Evolutionary conservation across 306 rosid genomes (phyloP).

Genomic region (cucumber (Cucumis sativus)): DNA sequence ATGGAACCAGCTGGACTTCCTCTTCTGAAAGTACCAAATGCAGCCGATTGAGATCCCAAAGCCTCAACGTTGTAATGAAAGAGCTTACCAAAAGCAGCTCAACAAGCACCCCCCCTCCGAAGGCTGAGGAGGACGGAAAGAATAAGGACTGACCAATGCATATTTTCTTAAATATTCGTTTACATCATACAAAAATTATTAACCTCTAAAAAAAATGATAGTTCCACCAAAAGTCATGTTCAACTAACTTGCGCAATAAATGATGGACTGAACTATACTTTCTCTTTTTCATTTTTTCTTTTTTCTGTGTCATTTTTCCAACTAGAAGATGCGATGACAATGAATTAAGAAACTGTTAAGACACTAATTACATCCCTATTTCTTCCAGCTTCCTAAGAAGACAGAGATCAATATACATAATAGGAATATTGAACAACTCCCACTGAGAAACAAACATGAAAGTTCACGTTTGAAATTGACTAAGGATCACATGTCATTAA

Average conservation of each 20-base stretch:
- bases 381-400: not conserved
- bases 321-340: not conserved
- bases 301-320: not conserved
- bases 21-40: no score
- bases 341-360: not conserved
- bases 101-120: no score
- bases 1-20: no score
- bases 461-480: not conserved
- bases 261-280: not conserved
- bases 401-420: not conserved
- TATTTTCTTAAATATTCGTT: not conserved
- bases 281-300: not conserved
- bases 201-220: not conserved
- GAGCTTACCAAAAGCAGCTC: no score
- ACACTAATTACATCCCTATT: not conserved
- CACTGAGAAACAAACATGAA: not conserved
- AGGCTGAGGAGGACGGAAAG: no score
- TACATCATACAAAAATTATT: not conserved
- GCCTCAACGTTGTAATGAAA: no score
- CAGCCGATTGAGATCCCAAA: no score
- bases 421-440: not conserved
- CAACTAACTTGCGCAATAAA: not conserved
- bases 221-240: not conserved
- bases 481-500: not conserved
- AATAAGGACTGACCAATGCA: no score